phyloP scores from a whole-genome alignment of 495 filamentous ascomycete genomes.

The Clohesyomyces aquaticus region DNA sequence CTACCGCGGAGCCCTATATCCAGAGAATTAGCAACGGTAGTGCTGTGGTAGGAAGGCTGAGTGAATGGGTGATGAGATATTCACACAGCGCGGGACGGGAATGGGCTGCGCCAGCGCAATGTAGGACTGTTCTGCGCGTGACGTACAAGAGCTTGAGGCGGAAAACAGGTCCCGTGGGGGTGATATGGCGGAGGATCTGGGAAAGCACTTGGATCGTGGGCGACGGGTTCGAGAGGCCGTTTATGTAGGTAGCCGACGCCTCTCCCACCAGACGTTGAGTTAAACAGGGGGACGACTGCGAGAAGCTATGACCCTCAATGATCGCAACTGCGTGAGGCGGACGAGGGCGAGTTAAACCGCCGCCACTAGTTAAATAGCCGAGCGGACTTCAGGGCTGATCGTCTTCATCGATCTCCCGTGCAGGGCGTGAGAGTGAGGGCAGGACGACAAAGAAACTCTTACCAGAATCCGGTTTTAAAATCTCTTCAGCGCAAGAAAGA shows the following conservation, averaged over 20 bases:
- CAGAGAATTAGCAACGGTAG: conserved; percentile 28
- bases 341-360: neutral
- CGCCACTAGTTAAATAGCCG: neutral
- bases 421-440: neutral
- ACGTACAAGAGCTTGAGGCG: conserved; percentile 10
- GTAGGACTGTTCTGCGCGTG: conserved; percentile 1
- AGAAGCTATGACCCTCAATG: conserved; percentile 34
- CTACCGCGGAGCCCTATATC: conserved; percentile 3
- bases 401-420: no score
- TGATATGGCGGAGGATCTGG: neutral
- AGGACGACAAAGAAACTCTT: neutral
- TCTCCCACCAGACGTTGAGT: neutral
- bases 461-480: neutral
- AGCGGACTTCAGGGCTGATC: neutral
- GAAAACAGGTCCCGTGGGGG: neutral
- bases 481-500: neutral
- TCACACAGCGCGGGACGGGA: conserved; percentile 25
- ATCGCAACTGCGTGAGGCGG: neutral
- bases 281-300: conserved; percentile 9
- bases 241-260: conserved; percentile 38
- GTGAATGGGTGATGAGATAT: conserved; percentile 14
- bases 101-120: conserved; percentile 6
- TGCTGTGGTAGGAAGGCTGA: conserved; percentile 17
- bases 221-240: conserved; percentile 1
- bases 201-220: neutral